phyloP scores from a whole-genome alignment of 164 flowering plant genomes.

The Chloranthus sessilifolius region DNA sequence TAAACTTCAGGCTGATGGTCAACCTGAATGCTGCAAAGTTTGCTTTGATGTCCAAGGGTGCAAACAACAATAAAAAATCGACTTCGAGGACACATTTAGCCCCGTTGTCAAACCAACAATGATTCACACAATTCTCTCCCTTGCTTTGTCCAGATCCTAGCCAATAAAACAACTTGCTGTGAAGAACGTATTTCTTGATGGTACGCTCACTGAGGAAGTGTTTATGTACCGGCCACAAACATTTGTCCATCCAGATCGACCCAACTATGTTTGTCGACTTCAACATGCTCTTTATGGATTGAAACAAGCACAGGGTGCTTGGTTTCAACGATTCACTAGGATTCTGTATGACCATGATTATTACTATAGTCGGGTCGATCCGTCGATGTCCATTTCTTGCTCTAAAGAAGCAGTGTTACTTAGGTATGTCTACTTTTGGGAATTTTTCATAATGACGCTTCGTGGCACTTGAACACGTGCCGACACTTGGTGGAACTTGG shows the following conservation, averaged over 20 bases:
- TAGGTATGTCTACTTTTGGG: no score
- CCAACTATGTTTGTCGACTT: not conserved
- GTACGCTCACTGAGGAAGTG: not conserved
- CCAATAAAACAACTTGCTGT: not conserved
- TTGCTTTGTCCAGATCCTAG: not conserved
- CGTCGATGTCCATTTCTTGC: no score
- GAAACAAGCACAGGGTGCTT: conserved; percentile 1
- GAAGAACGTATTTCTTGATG: not conserved
- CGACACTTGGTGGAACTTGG: no score
- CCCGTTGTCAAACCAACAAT: not conserved
- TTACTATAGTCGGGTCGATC: no score
- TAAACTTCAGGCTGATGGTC: not conserved
- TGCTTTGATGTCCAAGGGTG: not conserved
- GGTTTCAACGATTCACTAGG: no score
- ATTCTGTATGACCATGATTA: no score
- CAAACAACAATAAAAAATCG: not conserved
- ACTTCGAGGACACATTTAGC: not conserved
- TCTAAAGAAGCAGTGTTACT: no score
- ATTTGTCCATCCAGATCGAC: not conserved
- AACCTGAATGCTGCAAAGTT: not conserved
- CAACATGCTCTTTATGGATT: not conserved
- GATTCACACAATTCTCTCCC: not conserved
- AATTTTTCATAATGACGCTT: no score
- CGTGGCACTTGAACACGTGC: no score
- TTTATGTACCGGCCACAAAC: not conserved